Evolutionary conservation across 768 basidiomycete species (phyloP), one percentile per base, ranked within the genome.

Genomic region (Rhodosporidiobolus sp.): DNA sequence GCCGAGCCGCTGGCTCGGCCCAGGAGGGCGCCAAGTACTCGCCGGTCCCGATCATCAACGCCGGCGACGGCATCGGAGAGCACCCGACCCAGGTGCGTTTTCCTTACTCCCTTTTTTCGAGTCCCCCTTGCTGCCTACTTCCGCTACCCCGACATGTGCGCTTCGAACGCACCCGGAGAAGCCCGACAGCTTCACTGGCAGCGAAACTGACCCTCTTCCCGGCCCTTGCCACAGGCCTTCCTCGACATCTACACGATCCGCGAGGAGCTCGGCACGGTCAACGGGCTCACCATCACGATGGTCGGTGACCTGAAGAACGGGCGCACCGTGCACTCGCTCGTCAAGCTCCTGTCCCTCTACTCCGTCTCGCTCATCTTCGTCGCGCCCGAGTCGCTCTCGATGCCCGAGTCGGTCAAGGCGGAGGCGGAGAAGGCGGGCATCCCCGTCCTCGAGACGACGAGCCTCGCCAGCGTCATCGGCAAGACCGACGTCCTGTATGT

Each of bases 231-330:
- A 20, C 80, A 83, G 79, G 80, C 80, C 66, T 77, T 83, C 77
- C 76, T 83, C 69, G 83, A 83, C 73, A 80, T 83, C 26, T 97
- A 91, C 82, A 96, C 94, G 53, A 97, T 98, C 75, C 91, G 95
- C 70, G 96, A 94, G 60, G 96, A 99, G 82, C 86, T 99, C 62
- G 96, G 96, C 66, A 96, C 94, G 0, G 94, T 98, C 75, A 98
- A 98, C 80, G 96, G 94, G 50, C 89, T 91, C 62, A 93, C 91
- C 22, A 89, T 98, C 79, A 84, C 83, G 26, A 67, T 79, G 63
- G 87, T 99, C 17, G 96, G 96, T 62, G 96, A 99, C 80, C 85
- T 99, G 77, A 97, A 96, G 85, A 95, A 98, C 78, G 96, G 96
- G n/a, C 88, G 96, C 57, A 99, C 96, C 0, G 95, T 97, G 4